Percentiles rank a stretch among this genome's conserved stretches.
phyloP scores from a whole-genome alignment of 1,284 basidiomycete species.

The Puccinia triticina region DNA sequence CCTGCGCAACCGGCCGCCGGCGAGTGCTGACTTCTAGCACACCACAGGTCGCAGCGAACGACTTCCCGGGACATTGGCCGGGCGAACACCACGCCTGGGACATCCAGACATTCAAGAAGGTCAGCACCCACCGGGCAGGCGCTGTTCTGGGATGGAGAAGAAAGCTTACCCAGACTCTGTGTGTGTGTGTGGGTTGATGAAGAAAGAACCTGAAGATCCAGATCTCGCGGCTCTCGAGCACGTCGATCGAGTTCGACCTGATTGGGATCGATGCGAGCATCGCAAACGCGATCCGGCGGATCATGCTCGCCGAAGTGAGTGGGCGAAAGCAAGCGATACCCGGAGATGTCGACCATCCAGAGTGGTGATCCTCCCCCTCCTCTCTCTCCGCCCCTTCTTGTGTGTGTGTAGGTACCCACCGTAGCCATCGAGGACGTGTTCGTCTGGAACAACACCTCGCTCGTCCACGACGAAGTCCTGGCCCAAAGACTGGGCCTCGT shows the following conservation, averaged over 20 bases:
- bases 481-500: slow-evolving; percentile 87
- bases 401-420: slow-evolving; percentile 72
- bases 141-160: neutral
- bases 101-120: slow-evolving; percentile 73
- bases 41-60: slow-evolving; percentile 73
- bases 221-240: slow-evolving; percentile 75
- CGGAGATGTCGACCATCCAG: neutral
- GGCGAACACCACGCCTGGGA: slow-evolving; percentile 83
- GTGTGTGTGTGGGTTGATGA: neutral
- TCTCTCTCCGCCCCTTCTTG: neutral
- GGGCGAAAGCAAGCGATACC: neutral
- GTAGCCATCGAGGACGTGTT: slow-evolving; percentile 92
- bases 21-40: neutral
- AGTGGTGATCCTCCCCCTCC: neutral
- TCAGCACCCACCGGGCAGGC: slow-evolving; percentile 58
- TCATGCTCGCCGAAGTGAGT: slow-evolving; percentile 87
- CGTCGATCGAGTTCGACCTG: slow-evolving; percentile 89
- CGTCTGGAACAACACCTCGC: slow-evolving; percentile 92
- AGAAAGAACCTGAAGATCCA: slow-evolving; percentile 72
- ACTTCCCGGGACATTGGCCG: slow-evolving; percentile 84
- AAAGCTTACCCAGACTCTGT: neutral
- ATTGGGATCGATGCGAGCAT: slow-evolving; percentile 95
- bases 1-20: neutral
- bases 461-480: slow-evolving; percentile 92
- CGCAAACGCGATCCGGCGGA: slow-evolving; percentile 88